Evolutionary conservation across 495 filamentous ascomycete genomes (phyloP), one percentile per base, ranked within the genome.

Genomic region (Elaphomyces granulatus): DNA sequence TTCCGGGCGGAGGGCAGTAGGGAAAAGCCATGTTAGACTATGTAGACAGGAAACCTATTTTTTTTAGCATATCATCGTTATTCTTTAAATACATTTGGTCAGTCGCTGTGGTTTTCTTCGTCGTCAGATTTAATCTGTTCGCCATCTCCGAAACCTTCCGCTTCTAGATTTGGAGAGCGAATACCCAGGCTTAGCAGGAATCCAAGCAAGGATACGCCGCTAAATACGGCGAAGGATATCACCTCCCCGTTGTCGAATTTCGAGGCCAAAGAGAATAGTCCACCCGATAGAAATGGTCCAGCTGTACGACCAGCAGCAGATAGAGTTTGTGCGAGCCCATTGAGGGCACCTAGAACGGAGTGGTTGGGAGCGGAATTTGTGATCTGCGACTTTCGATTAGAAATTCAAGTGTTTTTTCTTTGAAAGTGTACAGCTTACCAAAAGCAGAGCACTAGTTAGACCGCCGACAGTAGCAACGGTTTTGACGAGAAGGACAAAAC

Each of bases 251-350:
- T 78, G 12, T 68, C 57, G 21, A 93, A 65, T 18, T 71, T 63
- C 0, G 74, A 76, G 0, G 80, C 74, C 1, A 83, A 57, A 0
- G 84, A 79, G 54, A 92, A 96, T 0, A 98, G 61, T 2, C 76
- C 74, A 1, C 90, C 90, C 0, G 83, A 84, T 3, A 94, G 59
- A 53, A 96, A 87, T 0, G 90, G 90, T 0, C 90, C 92, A 0
- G 83, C 69, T 20, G 88, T 84, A 36, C 90, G 75, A 16, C 90
- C 90, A 1, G 82, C 88, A 0, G 92, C 90, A 6, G 85, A 90
- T 2, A 98, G 74, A 0, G 86, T 92, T 58, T 98, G 90, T 2
- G 90, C 90, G 15, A 98, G 76, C 20, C 90, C 90, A 45, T 96
- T 94, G 20, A 98, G 64, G 1, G 82, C 87, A 8, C 90, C 90